Base-by-base conservation (phyloP, 345 rosid genomes). In the Alliaria petiolata region DNA sequence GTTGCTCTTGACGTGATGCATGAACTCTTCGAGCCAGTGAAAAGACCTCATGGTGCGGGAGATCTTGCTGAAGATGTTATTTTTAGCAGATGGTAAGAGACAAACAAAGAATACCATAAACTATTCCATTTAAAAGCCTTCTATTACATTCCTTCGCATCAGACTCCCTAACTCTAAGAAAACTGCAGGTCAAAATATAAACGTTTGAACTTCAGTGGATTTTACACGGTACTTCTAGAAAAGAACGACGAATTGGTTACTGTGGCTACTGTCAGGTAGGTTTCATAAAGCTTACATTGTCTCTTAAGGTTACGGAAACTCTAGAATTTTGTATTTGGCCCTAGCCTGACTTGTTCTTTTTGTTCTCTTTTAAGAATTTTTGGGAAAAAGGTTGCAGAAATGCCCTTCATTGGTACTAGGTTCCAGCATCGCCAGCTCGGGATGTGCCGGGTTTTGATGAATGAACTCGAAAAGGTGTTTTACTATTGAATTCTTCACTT, bases 1-100 rank as follows among this genome's bases (percentile, higher is more conserved):
- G 76, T 91, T 46, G 95, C 97, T 14, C 85, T 87, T 50, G 82
- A 72, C 14, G 87, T 91, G 68, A 84, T 93, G 93, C 98, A 91
- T 38, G 96, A 93, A 76, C 89, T 96, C 76, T 93, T 93, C 19
- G 86, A 93, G 80, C 83, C 83, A 11, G 76, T 91, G 16, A 72
- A 80, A 76, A 95, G 85, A 38, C 77, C 85, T 79, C 59, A 11
- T 68, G 81, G 78, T 12, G 59, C 74, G 36, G 77, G 96, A 64
- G 97, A 93, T 83, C 74, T 89, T 33, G 70, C 81, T 39, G 82
- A 83, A 77, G 86, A 87, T 81, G 85, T 93, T 76, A 82, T 93
- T 61, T 91, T 87, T 77, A 79, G 86, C 79, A 81, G 81, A 80
- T 55, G 87, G 98, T 91, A 53, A 77, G 87, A 62, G 64, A 74